Evolutionary conservation across 805 yeast species (phyloP).

Genomic region (Candida cerambycidarum): DNA sequence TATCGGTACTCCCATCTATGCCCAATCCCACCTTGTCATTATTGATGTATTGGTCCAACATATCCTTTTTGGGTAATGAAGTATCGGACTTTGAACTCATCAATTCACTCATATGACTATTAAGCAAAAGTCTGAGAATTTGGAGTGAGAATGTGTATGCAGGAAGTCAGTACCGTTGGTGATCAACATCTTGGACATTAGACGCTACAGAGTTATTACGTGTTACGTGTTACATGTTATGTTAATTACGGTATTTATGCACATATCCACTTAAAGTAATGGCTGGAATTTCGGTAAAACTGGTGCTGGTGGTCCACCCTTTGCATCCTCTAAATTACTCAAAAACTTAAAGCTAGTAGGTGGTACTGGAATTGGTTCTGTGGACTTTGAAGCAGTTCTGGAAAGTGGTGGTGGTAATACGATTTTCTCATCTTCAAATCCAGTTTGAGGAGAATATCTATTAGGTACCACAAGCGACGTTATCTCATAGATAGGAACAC

Average conservation of each 20-base stretch:
- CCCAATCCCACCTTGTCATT: neutral
- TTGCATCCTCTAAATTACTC: slow-evolving; percentile 21
- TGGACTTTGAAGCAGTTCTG: slow-evolving; percentile 5
- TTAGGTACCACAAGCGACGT: slow-evolving; percentile 31
- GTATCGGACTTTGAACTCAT: neutral
- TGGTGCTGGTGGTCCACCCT: slow-evolving; percentile 25
- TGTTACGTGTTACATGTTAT: too few relatives aligned
- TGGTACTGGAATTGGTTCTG: slow-evolving; percentile 15
- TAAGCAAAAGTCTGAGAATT: neutral
- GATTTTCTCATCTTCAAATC: slow-evolving; percentile 22
- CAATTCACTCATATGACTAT: neutral
- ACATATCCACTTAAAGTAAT: slow-evolving; percentile 18
- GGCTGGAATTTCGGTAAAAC: slow-evolving; percentile 34
- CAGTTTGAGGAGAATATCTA: slow-evolving; percentile 5
- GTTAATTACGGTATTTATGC: too few relatives aligned
- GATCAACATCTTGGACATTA: too few relatives aligned
- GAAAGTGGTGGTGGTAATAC: slow-evolving; percentile 36
- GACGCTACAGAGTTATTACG: too few relatives aligned
- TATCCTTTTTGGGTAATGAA: neutral
- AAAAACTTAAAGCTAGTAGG: slow-evolving; percentile 18
- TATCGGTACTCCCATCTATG: neutral
- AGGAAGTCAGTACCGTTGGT: too few relatives aligned
- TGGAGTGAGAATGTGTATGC: neutral
- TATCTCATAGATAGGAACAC: slow-evolving; percentile 38
- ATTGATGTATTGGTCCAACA: neutral